Conservation (phyloP, 371 early-diverging fungal species). For the Lichtheimia hyalospora region DNA sequence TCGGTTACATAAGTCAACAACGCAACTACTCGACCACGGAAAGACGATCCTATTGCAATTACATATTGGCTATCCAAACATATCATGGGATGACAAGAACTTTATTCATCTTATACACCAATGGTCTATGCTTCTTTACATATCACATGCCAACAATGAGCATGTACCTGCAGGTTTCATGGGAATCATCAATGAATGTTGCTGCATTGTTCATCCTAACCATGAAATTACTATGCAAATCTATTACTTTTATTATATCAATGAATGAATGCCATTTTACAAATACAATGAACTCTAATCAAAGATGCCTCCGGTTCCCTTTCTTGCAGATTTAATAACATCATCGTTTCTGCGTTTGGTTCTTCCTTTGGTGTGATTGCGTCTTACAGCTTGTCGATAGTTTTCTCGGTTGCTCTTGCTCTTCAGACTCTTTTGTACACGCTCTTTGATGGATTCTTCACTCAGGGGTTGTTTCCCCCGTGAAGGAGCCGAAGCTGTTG, state of each 20-base stretch:
- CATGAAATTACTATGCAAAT: background rate
- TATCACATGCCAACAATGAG: no score
- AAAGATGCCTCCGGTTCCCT: constrained; percentile 39
- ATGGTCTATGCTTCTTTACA: no score
- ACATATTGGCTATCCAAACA: no score
- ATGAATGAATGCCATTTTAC: background rate
- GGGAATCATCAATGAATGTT: no score
- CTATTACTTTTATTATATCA: background rate
- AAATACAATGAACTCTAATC: constrained; percentile 23
- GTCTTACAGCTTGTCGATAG: constrained; percentile 30
- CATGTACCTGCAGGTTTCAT: no score
- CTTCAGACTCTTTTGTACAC: constrained; percentile 52
- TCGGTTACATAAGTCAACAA: no score
- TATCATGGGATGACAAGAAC: no score
- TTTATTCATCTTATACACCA: no score
- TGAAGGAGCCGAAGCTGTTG: constrained; percentile 20
- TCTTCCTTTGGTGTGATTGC: constrained; percentile 57
- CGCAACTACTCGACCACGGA: no score
- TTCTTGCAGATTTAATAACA: constrained; percentile 25
- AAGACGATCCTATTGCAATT: no score
- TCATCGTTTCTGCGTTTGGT: constrained; percentile 54
- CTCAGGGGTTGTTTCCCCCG: constrained; percentile 38
- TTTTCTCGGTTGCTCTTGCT: constrained; percentile 34
- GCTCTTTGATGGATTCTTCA: constrained; percentile 57
- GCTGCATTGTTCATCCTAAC: no score